phyloP scores from a whole-genome alignment of 257 asterid genomes.

The Primulina huaijiensis region DNA sequence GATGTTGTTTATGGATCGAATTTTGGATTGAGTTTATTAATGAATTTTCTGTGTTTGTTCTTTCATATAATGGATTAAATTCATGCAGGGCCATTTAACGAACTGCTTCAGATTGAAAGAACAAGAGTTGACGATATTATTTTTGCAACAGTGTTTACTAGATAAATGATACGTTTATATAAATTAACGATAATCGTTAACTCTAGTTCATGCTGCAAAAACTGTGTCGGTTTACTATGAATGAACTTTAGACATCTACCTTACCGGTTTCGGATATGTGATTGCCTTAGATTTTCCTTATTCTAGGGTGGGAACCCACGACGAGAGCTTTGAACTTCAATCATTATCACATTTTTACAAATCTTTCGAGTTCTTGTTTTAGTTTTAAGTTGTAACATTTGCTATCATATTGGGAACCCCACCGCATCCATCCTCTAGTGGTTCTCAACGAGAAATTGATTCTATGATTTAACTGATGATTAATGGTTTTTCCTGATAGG shows the following conservation, averaged over 20 bases:
- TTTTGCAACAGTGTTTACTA: too few relatives aligned
- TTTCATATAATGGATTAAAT: too few relatives aligned
- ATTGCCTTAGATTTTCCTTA: neutral
- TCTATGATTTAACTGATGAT: slow-evolving; percentile 18
- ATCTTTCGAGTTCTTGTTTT: neutral
- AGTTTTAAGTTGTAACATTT: neutral
- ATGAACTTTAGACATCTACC: neutral
- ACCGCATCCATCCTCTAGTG: slow-evolving; percentile 8
- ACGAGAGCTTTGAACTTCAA: neutral
- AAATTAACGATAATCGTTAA: neutral
- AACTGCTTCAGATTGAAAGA: too few relatives aligned
- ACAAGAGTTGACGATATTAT: too few relatives aligned
- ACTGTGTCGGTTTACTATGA: neutral
- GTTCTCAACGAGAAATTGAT: neutral
- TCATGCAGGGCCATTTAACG: neutral
- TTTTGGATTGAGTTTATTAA: slow-evolving; percentile 5
- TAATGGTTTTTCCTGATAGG: slow-evolving; percentile 28
- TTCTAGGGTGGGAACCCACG: too few relatives aligned
- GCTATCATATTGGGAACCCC: neutral
- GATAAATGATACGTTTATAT: neutral
- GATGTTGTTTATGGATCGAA: slow-evolving; percentile 3
- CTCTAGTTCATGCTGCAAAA: neutral
- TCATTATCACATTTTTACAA: neutral
- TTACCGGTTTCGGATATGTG: neutral
- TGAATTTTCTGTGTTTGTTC: slow-evolving; percentile 9